A percentile compares a stretch with the other conserved stretches of the same genome.
Conservation (phyloP, 2,329 filamentous ascomycete genomes). For the Colletotrichum gloeosporioides region DNA sequence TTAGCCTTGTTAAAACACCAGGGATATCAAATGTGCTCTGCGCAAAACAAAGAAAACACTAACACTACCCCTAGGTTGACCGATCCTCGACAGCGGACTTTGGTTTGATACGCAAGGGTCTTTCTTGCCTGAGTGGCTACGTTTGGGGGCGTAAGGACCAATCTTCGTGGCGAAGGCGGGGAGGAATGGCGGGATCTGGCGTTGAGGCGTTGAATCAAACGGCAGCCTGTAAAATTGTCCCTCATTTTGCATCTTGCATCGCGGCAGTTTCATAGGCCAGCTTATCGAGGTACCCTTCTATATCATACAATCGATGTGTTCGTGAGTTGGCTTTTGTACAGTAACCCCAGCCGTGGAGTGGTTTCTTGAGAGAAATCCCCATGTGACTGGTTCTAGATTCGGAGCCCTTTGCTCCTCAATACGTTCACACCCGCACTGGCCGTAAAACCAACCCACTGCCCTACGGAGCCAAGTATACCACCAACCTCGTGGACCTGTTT, state of each 20-base stretch:
- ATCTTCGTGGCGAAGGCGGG: background rate
- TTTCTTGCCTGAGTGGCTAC: background rate
- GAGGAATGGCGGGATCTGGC: background rate
- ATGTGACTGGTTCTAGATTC: conserved; percentile 62
- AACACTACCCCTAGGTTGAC: conserved; percentile 48
- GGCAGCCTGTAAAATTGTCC: background rate
- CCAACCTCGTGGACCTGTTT: conserved; percentile 71
- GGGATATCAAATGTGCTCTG: conserved; percentile 1
- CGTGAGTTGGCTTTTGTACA: background rate
- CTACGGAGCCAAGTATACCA: conserved; percentile 65
- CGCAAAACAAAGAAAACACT: conserved; percentile 23
- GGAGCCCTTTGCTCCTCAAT: conserved; percentile 84
- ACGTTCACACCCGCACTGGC: conserved; percentile 79
- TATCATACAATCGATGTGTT: background rate
- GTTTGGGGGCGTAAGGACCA: background rate
- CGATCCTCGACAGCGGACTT: conserved; percentile 62
- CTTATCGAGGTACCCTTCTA: background rate
- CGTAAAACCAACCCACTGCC: conserved; percentile 84
- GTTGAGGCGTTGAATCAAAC: background rate
- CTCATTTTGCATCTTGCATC: background rate
- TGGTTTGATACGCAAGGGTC: conserved; percentile 31
- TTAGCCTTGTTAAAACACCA: background rate
- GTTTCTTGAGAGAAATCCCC: background rate
- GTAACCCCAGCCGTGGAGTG: background rate
- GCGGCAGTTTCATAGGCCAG: background rate